Conservation (phyloP, 345 rosid species). For the Eucalyptus erythrocorys region DNA sequence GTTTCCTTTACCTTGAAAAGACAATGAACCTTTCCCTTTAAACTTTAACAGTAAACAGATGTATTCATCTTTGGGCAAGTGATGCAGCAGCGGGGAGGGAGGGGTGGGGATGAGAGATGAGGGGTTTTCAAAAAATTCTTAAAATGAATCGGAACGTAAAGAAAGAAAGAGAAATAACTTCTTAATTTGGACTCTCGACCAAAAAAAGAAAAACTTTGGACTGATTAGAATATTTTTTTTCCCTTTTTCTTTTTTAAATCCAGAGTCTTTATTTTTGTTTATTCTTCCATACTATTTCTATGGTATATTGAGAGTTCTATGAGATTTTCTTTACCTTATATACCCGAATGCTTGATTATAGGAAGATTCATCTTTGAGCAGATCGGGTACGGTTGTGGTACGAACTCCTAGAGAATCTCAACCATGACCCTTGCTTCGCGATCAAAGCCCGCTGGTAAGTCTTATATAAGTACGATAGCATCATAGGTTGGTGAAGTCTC, state of each 20-base stretch:
- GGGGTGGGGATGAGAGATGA: not conserved
- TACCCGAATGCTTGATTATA: not conserved
- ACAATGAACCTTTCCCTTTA: not conserved
- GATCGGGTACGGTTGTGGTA: conserved; percentile 89
- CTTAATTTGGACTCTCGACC: not conserved
- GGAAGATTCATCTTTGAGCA: conserved; percentile 64
- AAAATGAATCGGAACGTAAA: not conserved
- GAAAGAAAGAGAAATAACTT: not conserved
- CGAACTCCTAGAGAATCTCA: conserved; percentile 67
- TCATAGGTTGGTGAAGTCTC: not conserved
- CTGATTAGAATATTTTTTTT: not conserved
- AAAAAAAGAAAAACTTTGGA: not conserved
- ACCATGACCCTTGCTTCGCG: conserved; percentile 44
- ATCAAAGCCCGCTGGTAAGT: conserved; percentile 51
- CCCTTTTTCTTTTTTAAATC: not conserved
- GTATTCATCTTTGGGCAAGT: not conserved
- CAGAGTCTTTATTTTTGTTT: not conserved
- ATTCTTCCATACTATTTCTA: not conserved
- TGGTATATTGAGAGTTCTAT: not conserved
- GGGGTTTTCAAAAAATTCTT: not conserved
- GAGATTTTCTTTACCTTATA: not conserved
- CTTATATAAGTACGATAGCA: not conserved
- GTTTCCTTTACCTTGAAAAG: not conserved
- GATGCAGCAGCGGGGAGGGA: not conserved
- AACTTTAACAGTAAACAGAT: not conserved